A percentile compares a stretch with the other conserved stretches of the same genome.
phyloP scores from a whole-genome alignment of 495 filamentous ascomycete species.

The Aspergillus ellipticus region DNA sequence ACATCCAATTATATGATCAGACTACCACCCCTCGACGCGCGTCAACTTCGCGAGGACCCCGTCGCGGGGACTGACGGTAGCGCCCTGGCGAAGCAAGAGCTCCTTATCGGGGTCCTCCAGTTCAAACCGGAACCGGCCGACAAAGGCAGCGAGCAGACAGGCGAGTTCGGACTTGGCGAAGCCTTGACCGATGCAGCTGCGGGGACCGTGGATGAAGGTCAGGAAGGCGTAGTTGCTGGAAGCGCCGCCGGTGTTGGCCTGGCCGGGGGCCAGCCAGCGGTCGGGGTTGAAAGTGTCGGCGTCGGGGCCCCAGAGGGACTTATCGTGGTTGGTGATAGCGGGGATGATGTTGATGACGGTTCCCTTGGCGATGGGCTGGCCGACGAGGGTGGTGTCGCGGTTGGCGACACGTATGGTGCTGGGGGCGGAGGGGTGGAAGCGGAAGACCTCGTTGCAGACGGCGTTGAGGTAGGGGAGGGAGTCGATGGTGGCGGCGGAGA shows the following conservation, averaged over 20 bases:
- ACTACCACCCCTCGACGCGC: constrained; percentile 65
- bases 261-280: constrained; percentile 61
- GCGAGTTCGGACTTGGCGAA: constrained; percentile 87
- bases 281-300: constrained; percentile 79
- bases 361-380: constrained; percentile 52
- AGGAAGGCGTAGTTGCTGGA: constrained; percentile 68
- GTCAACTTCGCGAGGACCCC: constrained; percentile 61
- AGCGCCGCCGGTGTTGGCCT: constrained; percentile 51
- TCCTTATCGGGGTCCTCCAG: constrained; percentile 56
- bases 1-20: too few species aligned
- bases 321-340: constrained; percentile 64
- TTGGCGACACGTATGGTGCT: constrained; percentile 61
- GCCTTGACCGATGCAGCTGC: constrained; percentile 73
- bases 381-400: constrained; percentile 59
- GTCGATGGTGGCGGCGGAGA: constrained; percentile 53
- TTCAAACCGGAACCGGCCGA: constrained; percentile 67
- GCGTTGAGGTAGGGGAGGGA: constrained; percentile 57
- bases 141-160: constrained; percentile 69
- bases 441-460: constrained; percentile 57
- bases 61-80: constrained; percentile 61
- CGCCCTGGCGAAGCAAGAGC: constrained; percentile 52
- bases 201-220: constrained; percentile 79
- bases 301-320: constrained; percentile 77
- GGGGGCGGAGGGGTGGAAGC: constrained; percentile 56
- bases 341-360: constrained; percentile 50